Evolutionary conservation across 495 filamentous ascomycete genomes (phyloP).

Genomic region (Lasiosphaeriaceae sp.): DNA sequence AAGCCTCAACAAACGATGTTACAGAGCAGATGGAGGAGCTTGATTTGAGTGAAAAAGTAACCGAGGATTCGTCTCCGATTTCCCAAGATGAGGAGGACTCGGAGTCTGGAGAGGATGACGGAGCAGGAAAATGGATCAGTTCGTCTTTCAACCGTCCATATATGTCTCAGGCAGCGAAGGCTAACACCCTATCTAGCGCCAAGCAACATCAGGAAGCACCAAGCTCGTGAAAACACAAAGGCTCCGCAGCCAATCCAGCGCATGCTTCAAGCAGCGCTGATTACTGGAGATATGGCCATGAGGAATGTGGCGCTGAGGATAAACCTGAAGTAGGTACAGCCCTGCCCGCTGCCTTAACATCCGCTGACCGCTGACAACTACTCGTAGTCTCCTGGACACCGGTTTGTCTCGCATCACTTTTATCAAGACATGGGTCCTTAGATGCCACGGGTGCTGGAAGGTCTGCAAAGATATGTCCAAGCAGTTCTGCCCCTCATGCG

Average conservation of each 20-base stretch:
- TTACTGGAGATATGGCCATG: slow-evolving; percentile 95
- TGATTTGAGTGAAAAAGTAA: background rate
- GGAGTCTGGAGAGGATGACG: slow-evolving; percentile 24
- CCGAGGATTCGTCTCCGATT: slow-evolving; percentile 46
- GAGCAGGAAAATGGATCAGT: slow-evolving; percentile 68
- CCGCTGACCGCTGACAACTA: slow-evolving; percentile 8
- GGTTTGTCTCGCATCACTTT: slow-evolving; percentile 70
- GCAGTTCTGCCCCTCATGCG: slow-evolving; percentile 92
- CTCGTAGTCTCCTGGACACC: slow-evolving; percentile 62
- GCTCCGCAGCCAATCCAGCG: slow-evolving; percentile 49
- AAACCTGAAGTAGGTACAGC: slow-evolving; percentile 63
- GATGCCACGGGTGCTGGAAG: slow-evolving; percentile 92
- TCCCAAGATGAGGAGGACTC: slow-evolving; percentile 60
- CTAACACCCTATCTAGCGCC: slow-evolving; percentile 46
- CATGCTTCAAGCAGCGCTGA: slow-evolving; percentile 74
- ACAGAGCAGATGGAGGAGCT: slow-evolving; percentile 16
- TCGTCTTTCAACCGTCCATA: background rate
- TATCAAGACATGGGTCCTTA: slow-evolving; percentile 80
- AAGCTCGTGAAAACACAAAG: slow-evolving; percentile 58
- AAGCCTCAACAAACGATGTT: slow-evolving; percentile 3
- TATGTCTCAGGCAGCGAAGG: background rate
- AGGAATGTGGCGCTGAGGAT: slow-evolving; percentile 93
- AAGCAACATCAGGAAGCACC: slow-evolving; percentile 80
- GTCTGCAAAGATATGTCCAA: slow-evolving; percentile 79
- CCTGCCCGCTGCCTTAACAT: background rate